These are phyloP conservation scores for Cymodocea nodosa DNA, from an alignment of 116 monocot species.

Conservation along the genomic window DNA sequence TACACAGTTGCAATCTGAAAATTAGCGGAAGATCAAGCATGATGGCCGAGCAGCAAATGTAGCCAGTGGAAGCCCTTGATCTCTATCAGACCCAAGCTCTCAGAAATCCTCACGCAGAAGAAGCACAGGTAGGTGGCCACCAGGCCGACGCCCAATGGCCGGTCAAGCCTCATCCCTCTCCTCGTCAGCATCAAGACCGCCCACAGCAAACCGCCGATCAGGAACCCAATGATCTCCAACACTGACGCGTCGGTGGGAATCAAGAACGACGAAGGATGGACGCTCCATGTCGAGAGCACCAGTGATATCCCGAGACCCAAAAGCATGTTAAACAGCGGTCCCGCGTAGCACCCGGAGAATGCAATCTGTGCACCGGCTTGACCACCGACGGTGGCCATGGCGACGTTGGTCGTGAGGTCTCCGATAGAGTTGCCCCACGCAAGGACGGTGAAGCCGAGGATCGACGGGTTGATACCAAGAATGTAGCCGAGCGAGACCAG, in stretches of 20 bases:
- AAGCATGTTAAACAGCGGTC: slow-evolving; percentile 30
- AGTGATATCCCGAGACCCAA: slow-evolving; percentile 38
- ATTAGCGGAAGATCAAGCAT: too few relatives aligned
- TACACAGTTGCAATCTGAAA: too few relatives aligned
- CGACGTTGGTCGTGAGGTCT: slow-evolving; percentile 43
- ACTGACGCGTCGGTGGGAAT: slow-evolving; percentile 14
- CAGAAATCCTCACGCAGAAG: slow-evolving; percentile 22
- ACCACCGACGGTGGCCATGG: slow-evolving; percentile 35
- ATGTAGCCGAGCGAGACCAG: slow-evolving; percentile 26
- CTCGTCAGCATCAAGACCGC: slow-evolving; percentile 26
- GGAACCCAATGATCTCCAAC: slow-evolving; percentile 30
- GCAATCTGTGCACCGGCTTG: slow-evolving; percentile 44
- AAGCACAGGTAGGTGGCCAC: slow-evolving; percentile 41
- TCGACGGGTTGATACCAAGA: slow-evolving; percentile 16
- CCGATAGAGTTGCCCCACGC: slow-evolving; percentile 70
- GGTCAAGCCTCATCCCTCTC: slow-evolving; percentile 39
- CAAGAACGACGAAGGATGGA: slow-evolving; percentile 19
- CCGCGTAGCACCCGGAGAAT: slow-evolving; percentile 43
- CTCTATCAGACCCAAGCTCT: neutral
- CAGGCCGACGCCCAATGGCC: slow-evolving; percentile 33
- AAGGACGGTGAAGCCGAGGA: slow-evolving; percentile 38
- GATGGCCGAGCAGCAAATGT: too few relatives aligned
- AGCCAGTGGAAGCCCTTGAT: neutral
- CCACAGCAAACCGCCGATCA: slow-evolving; percentile 37
- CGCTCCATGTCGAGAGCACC: slow-evolving; percentile 19